A percentile compares a stretch with the other conserved stretches of the same genome.
Conservation (phyloP, 805 yeast species). For the Hermanozyma aechmeae region DNA sequence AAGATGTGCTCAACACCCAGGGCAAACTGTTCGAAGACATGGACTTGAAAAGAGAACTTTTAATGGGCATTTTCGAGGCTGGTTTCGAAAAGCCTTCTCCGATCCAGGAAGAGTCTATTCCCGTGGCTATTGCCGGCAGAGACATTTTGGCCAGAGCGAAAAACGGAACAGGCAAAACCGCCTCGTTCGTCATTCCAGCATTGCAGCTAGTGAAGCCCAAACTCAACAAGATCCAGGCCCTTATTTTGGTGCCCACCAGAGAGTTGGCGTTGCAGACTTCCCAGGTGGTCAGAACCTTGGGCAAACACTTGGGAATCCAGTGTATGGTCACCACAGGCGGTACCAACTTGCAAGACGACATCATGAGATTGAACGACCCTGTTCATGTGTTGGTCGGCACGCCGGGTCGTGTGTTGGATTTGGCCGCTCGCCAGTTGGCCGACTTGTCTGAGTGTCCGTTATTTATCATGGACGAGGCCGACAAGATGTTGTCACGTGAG, state of each 20-base stretch:
- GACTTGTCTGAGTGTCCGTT: slow-evolving; percentile 79
- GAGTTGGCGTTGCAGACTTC: slow-evolving; percentile 96
- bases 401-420: slow-evolving; percentile 93
- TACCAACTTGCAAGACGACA: slow-evolving; percentile 88
- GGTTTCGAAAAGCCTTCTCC: slow-evolving; percentile 98
- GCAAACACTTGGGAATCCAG: slow-evolving; percentile 84
- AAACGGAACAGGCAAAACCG: slow-evolving; percentile 98
- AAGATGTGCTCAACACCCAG: slow-evolving; percentile 85
- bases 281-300: slow-evolving; percentile 91
- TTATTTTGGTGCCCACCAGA: slow-evolving; percentile 93
- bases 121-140: slow-evolving; percentile 90
- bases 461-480: slow-evolving; percentile 98
- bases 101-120: slow-evolving; percentile 94
- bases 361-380: slow-evolving; percentile 82
- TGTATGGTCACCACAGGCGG: slow-evolving; percentile 99
- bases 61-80: slow-evolving; percentile 98
- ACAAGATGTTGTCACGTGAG: slow-evolving; percentile 88
- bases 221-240: slow-evolving; percentile 75
- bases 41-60: slow-evolving; percentile 79
- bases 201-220: slow-evolving; percentile 84
- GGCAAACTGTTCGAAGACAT: slow-evolving; percentile 91
- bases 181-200: slow-evolving; percentile 92
- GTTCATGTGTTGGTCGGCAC: slow-evolving; percentile 96
- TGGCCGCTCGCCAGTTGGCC: slow-evolving; percentile 81
- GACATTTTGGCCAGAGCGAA: slow-evolving; percentile 96